Base-by-base conservation (phyloP, 2,329 filamentous ascomycete species). In the Monilinia vaccinii-corymbosi region DNA sequence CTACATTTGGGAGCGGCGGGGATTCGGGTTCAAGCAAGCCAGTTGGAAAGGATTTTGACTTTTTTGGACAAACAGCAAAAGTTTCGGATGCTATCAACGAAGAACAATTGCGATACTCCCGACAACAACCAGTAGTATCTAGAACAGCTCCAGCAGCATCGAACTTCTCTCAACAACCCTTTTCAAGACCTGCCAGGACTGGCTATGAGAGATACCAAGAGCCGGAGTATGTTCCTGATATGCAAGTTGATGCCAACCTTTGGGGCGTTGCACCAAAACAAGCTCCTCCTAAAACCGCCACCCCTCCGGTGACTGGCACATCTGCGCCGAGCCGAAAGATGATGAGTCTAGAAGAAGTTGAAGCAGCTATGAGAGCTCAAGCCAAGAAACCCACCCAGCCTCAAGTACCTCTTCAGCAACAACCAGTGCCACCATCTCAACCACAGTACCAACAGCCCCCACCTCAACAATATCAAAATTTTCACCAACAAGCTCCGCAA, bases 331-430 rank as follows among this genome's bases (percentile, higher is more conserved):
- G 72, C 64, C 85, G 85, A 69, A 97, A 92, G 77, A 87, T 97
- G 76, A 86, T 99, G 88, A 97, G 91, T 69, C 74, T 99, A 70
- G 94, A 97, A 72, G 94, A 99, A 76, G 92, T 99, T 23, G 94
- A 99, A 76, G 93, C 93, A 58, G 86, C 91, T 65, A 92, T 99
- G 87, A 84, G 89, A 62, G 80, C 82, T 38, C 87, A 92, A 66
- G 76, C 83, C 36, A 81, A 82, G 68, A 80, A 79, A 63, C 75
- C 77, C 13, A 68, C 75, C 9, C 65, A 74, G 21, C 69, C 73
- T 45, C 66, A 67, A 7, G 73, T 55, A 23, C 62, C 61, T 61
- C 48, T 62, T n/a, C 60, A 55, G 11, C 64, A 62, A 48, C 70
- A 53, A 63, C 58, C 60, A 28, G 56, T 56, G 28, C 56, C 58